phyloP scores from a whole-genome alignment of 495 filamentous ascomycete genomes.

The Aspergillus mulundensis region DNA sequence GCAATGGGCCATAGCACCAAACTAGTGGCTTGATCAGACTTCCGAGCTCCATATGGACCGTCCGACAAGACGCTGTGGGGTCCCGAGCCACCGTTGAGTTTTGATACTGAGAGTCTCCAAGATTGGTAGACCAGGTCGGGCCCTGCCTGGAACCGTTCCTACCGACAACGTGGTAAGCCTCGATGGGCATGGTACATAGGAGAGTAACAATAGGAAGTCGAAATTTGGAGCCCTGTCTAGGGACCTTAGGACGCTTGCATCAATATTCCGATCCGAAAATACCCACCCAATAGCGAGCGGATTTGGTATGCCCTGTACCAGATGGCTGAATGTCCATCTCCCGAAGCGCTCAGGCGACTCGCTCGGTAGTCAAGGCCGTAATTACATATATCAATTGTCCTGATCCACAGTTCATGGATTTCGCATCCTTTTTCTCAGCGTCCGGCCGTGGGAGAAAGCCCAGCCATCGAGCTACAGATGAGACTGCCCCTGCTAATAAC shows the following conservation, averaged over 20 bases:
- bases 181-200: too few species aligned
- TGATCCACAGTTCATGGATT: neutral
- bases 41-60: neutral
- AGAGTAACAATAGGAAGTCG: too few species aligned
- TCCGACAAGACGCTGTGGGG: neutral
- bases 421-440: neutral
- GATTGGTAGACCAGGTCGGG: neutral
- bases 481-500: neutral
- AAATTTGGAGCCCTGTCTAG: neutral
- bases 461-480: neutral
- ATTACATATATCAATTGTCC: neutral
- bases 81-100: neutral
- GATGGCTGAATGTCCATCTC: neutral
- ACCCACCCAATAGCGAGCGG: neutral
- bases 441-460: neutral
- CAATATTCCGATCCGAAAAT: neutral
- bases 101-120: neutral
- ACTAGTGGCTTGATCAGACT: neutral
- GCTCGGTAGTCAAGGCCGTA: constrained; percentile 1
- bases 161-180: neutral
- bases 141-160: neutral
- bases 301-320: neutral
- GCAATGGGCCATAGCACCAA: neutral
- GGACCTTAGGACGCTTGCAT: neutral
- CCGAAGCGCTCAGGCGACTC: neutral